Evolutionary conservation across 176 grass and related monocot genomes (phyloP).

Genomic region (Musa beccarii): DNA sequence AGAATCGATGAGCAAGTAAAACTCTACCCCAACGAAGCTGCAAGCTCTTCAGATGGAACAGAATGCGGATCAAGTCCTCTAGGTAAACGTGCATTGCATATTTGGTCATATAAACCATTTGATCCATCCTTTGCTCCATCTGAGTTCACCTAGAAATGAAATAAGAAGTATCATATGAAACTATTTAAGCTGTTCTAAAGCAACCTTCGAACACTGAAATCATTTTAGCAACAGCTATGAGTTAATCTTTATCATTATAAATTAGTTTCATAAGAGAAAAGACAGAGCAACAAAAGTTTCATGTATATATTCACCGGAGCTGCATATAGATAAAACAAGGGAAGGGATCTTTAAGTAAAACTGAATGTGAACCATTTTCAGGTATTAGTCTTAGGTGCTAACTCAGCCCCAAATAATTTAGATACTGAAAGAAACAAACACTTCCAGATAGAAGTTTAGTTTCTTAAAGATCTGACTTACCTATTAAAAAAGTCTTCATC

Average conservation of each 20-base stretch:
- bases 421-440: too few relatives aligned
- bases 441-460: too few relatives aligned
- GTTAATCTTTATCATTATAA: neutral
- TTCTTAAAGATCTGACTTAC: too few relatives aligned
- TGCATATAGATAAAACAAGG: too few relatives aligned
- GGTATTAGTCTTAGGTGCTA: too few relatives aligned
- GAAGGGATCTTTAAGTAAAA: too few relatives aligned
- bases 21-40: constrained; percentile 79
- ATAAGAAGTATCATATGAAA: neutral
- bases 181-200: neutral
- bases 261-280: neutral
- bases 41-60: constrained; percentile 80
- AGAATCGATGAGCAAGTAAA: constrained; percentile 17
- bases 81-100: constrained; percentile 67
- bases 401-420: too few relatives aligned
- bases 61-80: constrained; percentile 84
- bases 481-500: too few relatives aligned
- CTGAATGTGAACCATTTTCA: too few relatives aligned
- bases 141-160: constrained; percentile 61
- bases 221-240: neutral
- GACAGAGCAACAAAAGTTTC: too few relatives aligned
- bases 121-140: constrained; percentile 72
- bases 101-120: constrained; percentile 63
- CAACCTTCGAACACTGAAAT: too few relatives aligned
- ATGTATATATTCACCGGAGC: too few relatives aligned